Percentiles rank a stretch among this genome's conserved stretches.
These are phyloP conservation scores for Apiospora hydei DNA, from an alignment of 2,329 filamentous ascomycete species.

Conservation along the genomic window DNA sequence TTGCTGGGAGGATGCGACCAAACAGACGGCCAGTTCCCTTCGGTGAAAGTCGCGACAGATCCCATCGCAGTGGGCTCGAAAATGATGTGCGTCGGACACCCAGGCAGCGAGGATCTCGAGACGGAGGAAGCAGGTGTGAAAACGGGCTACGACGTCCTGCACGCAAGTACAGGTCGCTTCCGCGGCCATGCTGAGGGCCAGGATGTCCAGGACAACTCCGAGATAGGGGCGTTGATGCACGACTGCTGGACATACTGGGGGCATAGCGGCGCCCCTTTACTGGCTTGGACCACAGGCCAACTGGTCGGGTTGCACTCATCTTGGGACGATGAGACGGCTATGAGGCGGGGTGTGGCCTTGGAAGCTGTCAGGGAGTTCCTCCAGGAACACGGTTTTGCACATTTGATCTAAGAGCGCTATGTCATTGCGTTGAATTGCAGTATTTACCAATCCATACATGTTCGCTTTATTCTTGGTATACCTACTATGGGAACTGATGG, in stretches of 20 bases:
- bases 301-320: constrained; percentile 60
- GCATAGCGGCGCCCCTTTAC: constrained; percentile 58
- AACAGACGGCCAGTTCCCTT: neutral
- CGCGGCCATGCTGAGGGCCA: constrained; percentile 46
- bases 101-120: constrained; percentile 53
- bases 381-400: constrained; percentile 13
- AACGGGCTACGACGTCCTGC: constrained; percentile 55
- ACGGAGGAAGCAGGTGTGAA: constrained; percentile 40
- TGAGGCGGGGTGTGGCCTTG: constrained; percentile 54
- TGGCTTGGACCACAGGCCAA: constrained; percentile 46
- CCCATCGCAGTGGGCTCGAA: neutral
- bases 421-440: neutral
- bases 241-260: constrained; percentile 66
- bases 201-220: constrained; percentile 57
- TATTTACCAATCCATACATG: neutral
- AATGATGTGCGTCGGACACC: constrained; percentile 46
- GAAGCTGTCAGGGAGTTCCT: constrained; percentile 53
- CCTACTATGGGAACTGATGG: neutral
- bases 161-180: constrained; percentile 52
- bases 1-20: neutral
- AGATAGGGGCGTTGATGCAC: constrained; percentile 60
- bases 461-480: neutral
- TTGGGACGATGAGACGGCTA: constrained; percentile 61
- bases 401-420: neutral
- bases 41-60: neutral